Base-by-base conservation (phyloP, 2,329 filamentous ascomycete species). In the Cordyceps javanica region DNA sequence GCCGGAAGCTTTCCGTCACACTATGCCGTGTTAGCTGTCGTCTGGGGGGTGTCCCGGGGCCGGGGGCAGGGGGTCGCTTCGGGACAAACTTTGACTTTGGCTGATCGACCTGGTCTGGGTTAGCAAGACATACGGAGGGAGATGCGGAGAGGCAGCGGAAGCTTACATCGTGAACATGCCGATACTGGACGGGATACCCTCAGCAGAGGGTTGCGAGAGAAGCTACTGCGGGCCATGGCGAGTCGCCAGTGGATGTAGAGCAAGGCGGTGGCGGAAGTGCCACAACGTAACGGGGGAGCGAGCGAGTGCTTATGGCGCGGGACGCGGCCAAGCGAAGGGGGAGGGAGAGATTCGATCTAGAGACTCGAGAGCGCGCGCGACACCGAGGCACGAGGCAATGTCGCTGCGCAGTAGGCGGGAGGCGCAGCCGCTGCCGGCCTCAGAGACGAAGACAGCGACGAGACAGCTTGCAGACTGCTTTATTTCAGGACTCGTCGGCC, bases 1-100 rank as follows among this genome's bases (percentile, higher is more conserved):
- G 92, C 91, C 11, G 94, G 94, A 38, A 97, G 78, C 72, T 97
- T 97, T 61, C 94, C 93, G 75, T 97, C 94, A 68, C 94, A 99
- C 85, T 88, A 39, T 19, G 25, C 25, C 42, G 26, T 11, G 38
- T 53, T 58, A 55, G 49, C 23, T 38, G 30, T 23, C 44, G 54
- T n/a, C 8, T 11, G 54, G 25, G n/a, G n/a, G n/a, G n/a, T n/a
- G n/a, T n/a, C n/a, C n/a, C n/a, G n/a, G n/a, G n/a, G n/a, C n/a
- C n/a, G n/a, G n/a, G n/a, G 8, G 44, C 9, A 14, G 30, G 34
- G 25, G 34, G 21, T n/a, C 11, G 2, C 19, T 14, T 25, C 11
- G 54, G 3, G 11, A 42, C 54, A n/a, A 26, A 87, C 85, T 80
- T 95, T 97, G 70, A 97, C 91, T 76, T 99, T 99, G 55, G 93